These are phyloP conservation scores for Chondrus crispus DNA, from an alignment of 23 red algal genomes.

Conservation along the genomic window DNA sequence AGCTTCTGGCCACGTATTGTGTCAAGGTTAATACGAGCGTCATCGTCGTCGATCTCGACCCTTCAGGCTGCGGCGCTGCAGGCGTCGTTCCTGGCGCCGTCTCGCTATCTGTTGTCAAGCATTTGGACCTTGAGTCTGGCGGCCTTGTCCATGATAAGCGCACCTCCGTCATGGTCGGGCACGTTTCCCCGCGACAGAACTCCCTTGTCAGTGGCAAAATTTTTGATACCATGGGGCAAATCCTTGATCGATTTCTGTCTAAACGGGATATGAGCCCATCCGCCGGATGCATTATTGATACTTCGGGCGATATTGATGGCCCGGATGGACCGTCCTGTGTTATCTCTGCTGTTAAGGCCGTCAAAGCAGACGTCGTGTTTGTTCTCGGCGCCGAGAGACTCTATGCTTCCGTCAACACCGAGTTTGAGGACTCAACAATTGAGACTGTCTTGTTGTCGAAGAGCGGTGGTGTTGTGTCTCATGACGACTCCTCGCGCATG, in stretches of 20 bases:
- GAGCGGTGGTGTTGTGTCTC: slow-evolving; percentile 86
- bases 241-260: slow-evolving; percentile 28
- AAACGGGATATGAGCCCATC: slow-evolving; percentile 2
- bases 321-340: slow-evolving; percentile 30
- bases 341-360: slow-evolving; percentile 27
- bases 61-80: slow-evolving; percentile 39
- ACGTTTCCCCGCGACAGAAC: slow-evolving; percentile 25
- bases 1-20: slow-evolving; percentile 65
- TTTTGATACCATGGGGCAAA: slow-evolving; percentile 33
- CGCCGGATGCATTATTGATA: slow-evolving; percentile 34
- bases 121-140: slow-evolving; percentile 67
- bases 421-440: slow-evolving; percentile 4
- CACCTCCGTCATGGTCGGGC: slow-evolving; percentile 24
- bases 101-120: slow-evolving; percentile 28
- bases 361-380: slow-evolving; percentile 64
- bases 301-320: slow-evolving; percentile 47
- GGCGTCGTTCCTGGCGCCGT: slow-evolving; percentile 43
- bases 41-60: slow-evolving; percentile 68
- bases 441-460: slow-evolving; percentile 75
- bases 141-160: slow-evolving; percentile 49
- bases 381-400: slow-evolving; percentile 90
- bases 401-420: slow-evolving; percentile 53
- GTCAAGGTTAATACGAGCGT: slow-evolving; percentile 48
- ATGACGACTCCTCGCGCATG: slow-evolving; percentile 53
- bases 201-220: slow-evolving; percentile 20